Evolutionary conservation across 352 stramenopile genomes (phyloP), one percentile per base, ranked within the genome.

Genomic region (Globisporangium megalacanthum): DNA sequence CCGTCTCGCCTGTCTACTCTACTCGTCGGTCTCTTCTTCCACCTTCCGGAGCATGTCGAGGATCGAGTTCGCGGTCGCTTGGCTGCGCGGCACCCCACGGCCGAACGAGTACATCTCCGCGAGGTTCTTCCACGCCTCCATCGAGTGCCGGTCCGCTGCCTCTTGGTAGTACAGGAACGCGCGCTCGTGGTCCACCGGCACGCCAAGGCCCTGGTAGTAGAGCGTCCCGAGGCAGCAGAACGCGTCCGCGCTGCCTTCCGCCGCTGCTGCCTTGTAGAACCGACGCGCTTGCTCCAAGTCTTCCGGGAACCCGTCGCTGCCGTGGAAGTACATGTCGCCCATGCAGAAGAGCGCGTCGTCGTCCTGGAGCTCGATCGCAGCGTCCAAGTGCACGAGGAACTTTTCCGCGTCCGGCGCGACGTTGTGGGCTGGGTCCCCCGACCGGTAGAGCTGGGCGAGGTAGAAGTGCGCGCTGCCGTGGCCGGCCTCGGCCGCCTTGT

Each of bases 161-260:
- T 89, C 82, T 63, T 95, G 84, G 62, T 94, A 96, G 62, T 90
- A 92, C 58, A 89, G 54, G 54, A 96, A 94, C 36, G 87, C 87
- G 62, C 81, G 79, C 53, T 86, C 60, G 53, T 75, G 94, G 62
- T 95, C 76, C 50, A 79, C 61, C 58, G 75, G 46, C 42, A 92
- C 80, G 22, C 83, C 83, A 37, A 80, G 62, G 17, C 81, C 80
- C 49, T 90, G 83, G 65, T 93, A 94, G 66, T 87, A 86, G 44
- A 95, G 60, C 13, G 82, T 72, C 25, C 85, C 86, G 15, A 95
- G 83, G 61, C 81, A 93, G 58, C 79, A 91, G 51, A 83, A 88
- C 45, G 84, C 81, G 35, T 94, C 77, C 11, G 79, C 75, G 44
- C 74, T 80, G 37, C 81, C 83, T 36, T 79, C 72, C 29, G 88